Evolutionary conservation across 2,329 filamentous ascomycete species (phyloP).

Genomic region (Ascochyta pisi): DNA sequence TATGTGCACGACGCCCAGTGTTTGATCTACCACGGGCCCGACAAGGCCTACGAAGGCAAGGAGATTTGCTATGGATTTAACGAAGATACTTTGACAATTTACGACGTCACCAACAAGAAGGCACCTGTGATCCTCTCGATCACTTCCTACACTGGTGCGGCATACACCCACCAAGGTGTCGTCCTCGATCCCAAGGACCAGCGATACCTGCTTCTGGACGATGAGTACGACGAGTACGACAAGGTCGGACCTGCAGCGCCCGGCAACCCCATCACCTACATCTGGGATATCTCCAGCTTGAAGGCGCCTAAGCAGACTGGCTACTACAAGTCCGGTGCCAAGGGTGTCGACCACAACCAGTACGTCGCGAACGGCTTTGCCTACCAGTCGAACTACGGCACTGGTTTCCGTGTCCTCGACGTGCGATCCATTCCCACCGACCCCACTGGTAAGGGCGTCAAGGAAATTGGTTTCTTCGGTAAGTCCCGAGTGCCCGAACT

Average conservation of each 20-base stretch:
- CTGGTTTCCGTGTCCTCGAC: conserved; percentile 52
- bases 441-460: conserved; percentile 50
- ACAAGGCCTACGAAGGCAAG: conserved; percentile 55
- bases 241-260: conserved; percentile 40
- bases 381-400: conserved; percentile 55
- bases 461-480: conserved; percentile 53
- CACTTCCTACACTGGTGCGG: conserved; percentile 63
- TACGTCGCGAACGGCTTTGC: conserved; percentile 53
- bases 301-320: conserved; percentile 51
- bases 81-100: conserved; percentile 61
- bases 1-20: conserved; percentile 70
- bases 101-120: conserved; percentile 61
- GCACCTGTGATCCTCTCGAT: conserved; percentile 57
- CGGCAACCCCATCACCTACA: conserved; percentile 49
- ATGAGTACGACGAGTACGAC: conserved; percentile 51
- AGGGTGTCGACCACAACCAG: conserved; percentile 57
- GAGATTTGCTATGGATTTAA: conserved; percentile 67
- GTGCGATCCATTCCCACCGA: conserved; percentile 51
- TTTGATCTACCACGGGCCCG: conserved; percentile 62
- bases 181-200: conserved; percentile 52
- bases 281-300: conserved; percentile 48
- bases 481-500: neutral
- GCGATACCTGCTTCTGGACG: conserved; percentile 48
- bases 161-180: conserved; percentile 66
- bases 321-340: conserved; percentile 49